These are phyloP conservation scores for Rutstroemia sp. DNA, from an alignment of 2,329 filamentous ascomycete genomes.

Conservation along the genomic window DNA sequence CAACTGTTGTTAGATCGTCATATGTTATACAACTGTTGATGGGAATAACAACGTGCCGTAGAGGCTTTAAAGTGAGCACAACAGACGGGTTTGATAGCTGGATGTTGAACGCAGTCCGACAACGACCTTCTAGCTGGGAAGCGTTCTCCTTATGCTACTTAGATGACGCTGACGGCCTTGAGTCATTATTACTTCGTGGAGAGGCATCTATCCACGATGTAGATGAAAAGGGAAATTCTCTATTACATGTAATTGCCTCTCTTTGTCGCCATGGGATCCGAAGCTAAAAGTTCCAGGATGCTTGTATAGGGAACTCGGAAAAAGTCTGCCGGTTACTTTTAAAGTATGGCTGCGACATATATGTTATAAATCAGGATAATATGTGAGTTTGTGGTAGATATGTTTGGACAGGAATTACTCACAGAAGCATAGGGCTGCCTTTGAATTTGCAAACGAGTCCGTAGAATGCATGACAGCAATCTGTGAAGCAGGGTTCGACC, in stretches of 20 bases:
- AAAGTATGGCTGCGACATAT: no score
- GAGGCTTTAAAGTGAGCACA: conserved; percentile 6
- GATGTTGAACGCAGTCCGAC: conserved; percentile 5
- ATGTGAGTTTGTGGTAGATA: no score
- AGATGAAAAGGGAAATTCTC: not conserved
- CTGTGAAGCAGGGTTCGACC: not conserved
- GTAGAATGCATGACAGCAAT: not conserved
- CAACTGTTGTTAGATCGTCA: not conserved
- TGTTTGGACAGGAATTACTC: not conserved
- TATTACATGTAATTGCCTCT: conserved; percentile 8
- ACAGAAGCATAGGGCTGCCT: not conserved
- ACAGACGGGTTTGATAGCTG: conserved; percentile 2
- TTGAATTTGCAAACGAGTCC: not conserved
- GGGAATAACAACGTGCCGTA: conserved; percentile 7
- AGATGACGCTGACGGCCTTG: conserved; percentile 4
- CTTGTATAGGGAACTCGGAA: no score
- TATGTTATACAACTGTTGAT: conserved; percentile 4
- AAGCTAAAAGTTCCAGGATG: no score
- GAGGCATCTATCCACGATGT: conserved; percentile 11
- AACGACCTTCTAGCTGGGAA: not conserved
- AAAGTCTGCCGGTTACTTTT: no score
- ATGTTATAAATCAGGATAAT: no score
- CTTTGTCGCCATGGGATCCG: no score
- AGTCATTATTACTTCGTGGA: not conserved
- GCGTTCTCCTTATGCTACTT: not conserved